These are phyloP conservation scores for Daedaleopsis nitida DNA, from an alignment of 768 basidiomycete species.

Conservation along the genomic window DNA sequence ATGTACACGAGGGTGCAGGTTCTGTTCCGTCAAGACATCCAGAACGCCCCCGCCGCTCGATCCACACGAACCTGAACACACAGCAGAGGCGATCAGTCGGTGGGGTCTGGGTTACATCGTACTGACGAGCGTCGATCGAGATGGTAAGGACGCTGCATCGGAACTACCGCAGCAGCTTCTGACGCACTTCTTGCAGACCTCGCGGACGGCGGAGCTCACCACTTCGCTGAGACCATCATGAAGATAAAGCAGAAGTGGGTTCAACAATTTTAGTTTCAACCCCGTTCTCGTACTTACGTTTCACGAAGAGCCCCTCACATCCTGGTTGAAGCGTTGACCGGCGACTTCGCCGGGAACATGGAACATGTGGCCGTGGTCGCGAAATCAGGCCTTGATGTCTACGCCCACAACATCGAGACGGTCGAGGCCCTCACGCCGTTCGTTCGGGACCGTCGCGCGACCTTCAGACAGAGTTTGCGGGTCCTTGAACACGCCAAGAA, in stretches of 20 bases:
- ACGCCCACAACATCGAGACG: slow-evolving; percentile 97
- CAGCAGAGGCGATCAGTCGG: slow-evolving; percentile 95
- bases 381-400: slow-evolving; percentile 93
- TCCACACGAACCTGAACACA: slow-evolving; percentile 96
- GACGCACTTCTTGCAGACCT: slow-evolving; percentile 62
- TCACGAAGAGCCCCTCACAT: slow-evolving; percentile 83
- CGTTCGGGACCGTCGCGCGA: slow-evolving; percentile 93
- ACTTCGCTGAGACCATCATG: slow-evolving; percentile 93
- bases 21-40: slow-evolving; percentile 97
- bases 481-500: slow-evolving; percentile 85
- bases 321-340: slow-evolving; percentile 94
- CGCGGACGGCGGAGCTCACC: slow-evolving; percentile 85
- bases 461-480: slow-evolving; percentile 80
- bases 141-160: slow-evolving; percentile 55
- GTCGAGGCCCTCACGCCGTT: slow-evolving; percentile 92
- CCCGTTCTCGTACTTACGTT: not conserved
- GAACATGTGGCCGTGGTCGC: slow-evolving; percentile 82
- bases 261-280: not conserved
- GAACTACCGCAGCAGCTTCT: not conserved
- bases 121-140: slow-evolving; percentile 93
- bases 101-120: slow-evolving; percentile 99
- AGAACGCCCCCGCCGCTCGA: slow-evolving; percentile 86
- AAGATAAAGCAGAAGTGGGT: slow-evolving; percentile 94
- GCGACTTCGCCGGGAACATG: slow-evolving; percentile 85
- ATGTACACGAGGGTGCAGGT: slow-evolving; percentile 96